phyloP scores from a whole-genome alignment of 116 monocot species.

The Phalaenopsis hybrid region DNA sequence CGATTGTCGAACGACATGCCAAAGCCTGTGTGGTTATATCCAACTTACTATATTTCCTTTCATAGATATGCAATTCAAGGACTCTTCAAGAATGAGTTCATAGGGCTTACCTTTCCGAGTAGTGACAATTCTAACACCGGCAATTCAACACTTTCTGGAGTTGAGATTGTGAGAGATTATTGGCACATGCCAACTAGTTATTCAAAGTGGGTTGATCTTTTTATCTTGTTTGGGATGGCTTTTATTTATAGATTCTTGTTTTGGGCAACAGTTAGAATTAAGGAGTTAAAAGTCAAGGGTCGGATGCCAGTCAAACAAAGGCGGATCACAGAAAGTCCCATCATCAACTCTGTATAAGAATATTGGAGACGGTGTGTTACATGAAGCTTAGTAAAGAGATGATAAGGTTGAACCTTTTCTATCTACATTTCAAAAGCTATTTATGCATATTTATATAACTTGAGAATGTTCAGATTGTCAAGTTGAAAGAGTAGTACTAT shows the following conservation, averaged over 20 bases:
- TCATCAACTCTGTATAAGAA: not conserved
- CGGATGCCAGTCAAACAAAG: not conserved
- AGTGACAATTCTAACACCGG: not conserved
- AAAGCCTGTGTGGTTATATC: conserved; percentile 42
- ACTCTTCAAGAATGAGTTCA: conserved; percentile 62
- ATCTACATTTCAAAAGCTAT: not conserved
- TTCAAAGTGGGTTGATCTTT: conserved; percentile 62
- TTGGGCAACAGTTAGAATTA: conserved; percentile 19
- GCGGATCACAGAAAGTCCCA: not conserved
- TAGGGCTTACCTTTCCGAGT: conserved; percentile 34
- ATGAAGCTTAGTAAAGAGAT: not conserved
- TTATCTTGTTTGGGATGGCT: conserved; percentile 42
- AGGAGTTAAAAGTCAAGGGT: conserved; percentile 14
- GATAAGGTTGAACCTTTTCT: not conserved
- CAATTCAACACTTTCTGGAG: conserved; percentile 8
- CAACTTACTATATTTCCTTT: conserved; percentile 47
- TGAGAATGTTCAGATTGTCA: too few relatives aligned
- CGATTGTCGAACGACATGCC: conserved; percentile 47
- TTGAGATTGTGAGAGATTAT: conserved; percentile 21
- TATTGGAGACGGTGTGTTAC: not conserved
- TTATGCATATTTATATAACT: too few relatives aligned
- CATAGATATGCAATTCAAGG: conserved; percentile 54
- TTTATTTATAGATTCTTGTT: conserved; percentile 29
- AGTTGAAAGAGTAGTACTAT: too few relatives aligned
- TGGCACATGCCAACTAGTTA: conserved; percentile 40